phyloP scores from a whole-genome alignment of 2,329 filamentous ascomycete genomes.

The Tolypocladium endophyticum region DNA sequence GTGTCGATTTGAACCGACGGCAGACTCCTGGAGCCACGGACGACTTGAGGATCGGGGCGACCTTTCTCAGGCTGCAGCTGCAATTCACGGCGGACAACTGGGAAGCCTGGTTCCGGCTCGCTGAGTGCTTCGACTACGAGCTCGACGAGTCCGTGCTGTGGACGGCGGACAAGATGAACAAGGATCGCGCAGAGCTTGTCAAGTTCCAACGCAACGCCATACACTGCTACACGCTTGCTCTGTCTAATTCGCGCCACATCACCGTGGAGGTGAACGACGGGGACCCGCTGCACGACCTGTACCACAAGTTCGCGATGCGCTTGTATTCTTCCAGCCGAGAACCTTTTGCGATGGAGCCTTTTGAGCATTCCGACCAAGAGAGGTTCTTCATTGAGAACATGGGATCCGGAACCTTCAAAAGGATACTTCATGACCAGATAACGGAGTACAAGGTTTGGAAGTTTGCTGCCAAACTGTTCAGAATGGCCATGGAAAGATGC shows the following conservation, averaged over 20 bases:
- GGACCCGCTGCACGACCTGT: slow-evolving; percentile 46
- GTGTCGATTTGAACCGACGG: slow-evolving; percentile 59
- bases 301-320: slow-evolving; percentile 50
- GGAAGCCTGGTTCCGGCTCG: slow-evolving; percentile 85
- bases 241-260: slow-evolving; percentile 42
- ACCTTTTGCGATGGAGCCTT: slow-evolving; percentile 53
- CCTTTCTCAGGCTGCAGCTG: slow-evolving; percentile 70
- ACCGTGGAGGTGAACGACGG: slow-evolving; percentile 34
- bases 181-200: slow-evolving; percentile 62
- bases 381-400: slow-evolving; percentile 43
- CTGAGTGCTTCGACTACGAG: slow-evolving; percentile 79
- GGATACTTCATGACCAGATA: slow-evolving; percentile 45
- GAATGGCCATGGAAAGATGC: slow-evolving; percentile 41
- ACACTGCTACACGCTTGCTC: slow-evolving; percentile 60
- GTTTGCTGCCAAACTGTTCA: slow-evolving; percentile 45
- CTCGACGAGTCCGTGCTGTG: slow-evolving; percentile 80
- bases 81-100: slow-evolving; percentile 74
- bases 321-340: slow-evolving; percentile 52
- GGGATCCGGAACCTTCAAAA: slow-evolving; percentile 40
- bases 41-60: slow-evolving; percentile 71
- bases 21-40: slow-evolving; percentile 71
- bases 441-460: slow-evolving; percentile 51
- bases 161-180: slow-evolving; percentile 88
- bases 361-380: slow-evolving; percentile 45
- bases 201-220: slow-evolving; percentile 70